Conservation (phyloP, 2,329 filamentous ascomycete genomes). For the Daldinia eschscholtzii region DNA sequence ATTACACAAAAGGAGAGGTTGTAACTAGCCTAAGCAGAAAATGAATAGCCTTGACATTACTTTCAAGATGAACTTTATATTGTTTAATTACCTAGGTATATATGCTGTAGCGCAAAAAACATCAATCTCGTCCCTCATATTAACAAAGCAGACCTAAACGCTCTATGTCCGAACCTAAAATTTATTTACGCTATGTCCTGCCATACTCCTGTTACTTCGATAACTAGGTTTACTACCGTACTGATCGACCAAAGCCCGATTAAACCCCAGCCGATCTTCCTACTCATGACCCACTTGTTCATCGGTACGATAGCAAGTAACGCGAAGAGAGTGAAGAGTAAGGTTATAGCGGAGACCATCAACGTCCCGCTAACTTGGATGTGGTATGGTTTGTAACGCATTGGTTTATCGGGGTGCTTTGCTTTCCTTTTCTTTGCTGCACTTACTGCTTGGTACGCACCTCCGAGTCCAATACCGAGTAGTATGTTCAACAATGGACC, state of each 20-base stretch:
- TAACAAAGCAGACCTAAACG: conserved; percentile 27
- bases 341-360: conserved; percentile 84
- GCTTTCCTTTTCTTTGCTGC: conserved; percentile 74
- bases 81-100: not conserved
- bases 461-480: conserved; percentile 91
- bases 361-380: conserved; percentile 88
- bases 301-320: conserved; percentile 84
- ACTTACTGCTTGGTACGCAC: conserved; percentile 86
- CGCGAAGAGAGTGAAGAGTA: conserved; percentile 82
- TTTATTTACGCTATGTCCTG: conserved; percentile 52
- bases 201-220: conserved; percentile 76
- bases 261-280: conserved; percentile 83
- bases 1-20: too few relatives aligned
- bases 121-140: conserved; percentile 25
- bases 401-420: conserved; percentile 74
- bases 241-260: conserved; percentile 85
- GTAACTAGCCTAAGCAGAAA: not conserved
- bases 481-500: conserved; percentile 98
- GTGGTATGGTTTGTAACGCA: conserved; percentile 80
- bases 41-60: not conserved
- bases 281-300: conserved; percentile 88
- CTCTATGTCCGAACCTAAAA: conserved; percentile 14
- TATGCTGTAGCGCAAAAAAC: conserved; percentile 1
- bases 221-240: conserved; percentile 82
- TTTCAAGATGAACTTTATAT: not conserved